Evolutionary conservation across 805 yeast genomes (phyloP).

Genomic region (Pichia occidentalis): DNA sequence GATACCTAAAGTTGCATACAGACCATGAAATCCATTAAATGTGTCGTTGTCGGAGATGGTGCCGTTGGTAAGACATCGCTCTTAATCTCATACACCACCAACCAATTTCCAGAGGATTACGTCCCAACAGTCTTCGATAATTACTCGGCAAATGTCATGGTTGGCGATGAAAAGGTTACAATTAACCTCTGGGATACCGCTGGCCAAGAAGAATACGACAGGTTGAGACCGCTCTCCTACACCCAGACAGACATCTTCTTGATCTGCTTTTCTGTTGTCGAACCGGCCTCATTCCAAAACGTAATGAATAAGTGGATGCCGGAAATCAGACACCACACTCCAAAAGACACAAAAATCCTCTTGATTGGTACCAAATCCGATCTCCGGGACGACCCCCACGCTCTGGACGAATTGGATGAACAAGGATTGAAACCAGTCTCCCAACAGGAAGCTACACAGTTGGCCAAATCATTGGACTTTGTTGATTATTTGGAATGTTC

Average conservation of each 20-base stretch:
- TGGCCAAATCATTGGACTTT: conserved; percentile 68
- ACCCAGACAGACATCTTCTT: conserved; percentile 89
- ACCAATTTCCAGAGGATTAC: conserved; percentile 88
- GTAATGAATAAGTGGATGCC: conserved; percentile 81
- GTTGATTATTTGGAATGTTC: conserved; percentile 80
- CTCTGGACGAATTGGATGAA: conserved; percentile 60
- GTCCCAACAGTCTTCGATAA: conserved; percentile 94
- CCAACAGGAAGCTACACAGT: conserved; percentile 51
- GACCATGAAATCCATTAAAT: conserved; percentile 88
- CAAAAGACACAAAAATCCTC: conserved; percentile 58
- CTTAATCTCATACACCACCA: conserved; percentile 82
- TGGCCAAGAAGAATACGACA: conserved; percentile 88
- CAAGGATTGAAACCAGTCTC: conserved; percentile 58
- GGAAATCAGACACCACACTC: conserved; percentile 79
- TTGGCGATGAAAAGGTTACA: conserved; percentile 74
- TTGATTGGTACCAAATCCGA: conserved; percentile 88
- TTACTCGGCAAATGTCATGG: conserved; percentile 79
- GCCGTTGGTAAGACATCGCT: conserved; percentile 94
- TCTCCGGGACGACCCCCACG: conserved; percentile 73
- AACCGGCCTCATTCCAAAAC: conserved; percentile 73
- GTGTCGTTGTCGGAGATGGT: conserved; percentile 93
- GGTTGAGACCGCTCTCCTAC: conserved; percentile 81
- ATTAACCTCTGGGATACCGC: conserved; percentile 95
- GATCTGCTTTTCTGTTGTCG: conserved; percentile 78
- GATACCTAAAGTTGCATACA: not conserved